These are phyloP conservation scores for Dipteronia dyeriana DNA, from an alignment of 345 rosid species.

Conservation along the genomic window DNA sequence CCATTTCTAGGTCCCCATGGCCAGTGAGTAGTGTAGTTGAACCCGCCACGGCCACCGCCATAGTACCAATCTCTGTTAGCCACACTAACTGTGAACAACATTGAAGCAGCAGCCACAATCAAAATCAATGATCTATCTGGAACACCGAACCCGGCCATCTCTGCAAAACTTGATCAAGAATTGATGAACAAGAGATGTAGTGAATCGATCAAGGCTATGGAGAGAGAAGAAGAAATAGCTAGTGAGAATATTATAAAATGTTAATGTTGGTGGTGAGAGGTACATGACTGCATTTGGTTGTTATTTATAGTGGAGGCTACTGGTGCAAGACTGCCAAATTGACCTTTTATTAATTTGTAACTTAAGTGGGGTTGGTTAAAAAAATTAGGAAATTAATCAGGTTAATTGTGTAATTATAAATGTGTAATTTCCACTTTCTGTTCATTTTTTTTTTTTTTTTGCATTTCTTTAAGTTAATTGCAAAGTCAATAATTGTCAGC, in stretches of 20 bases:
- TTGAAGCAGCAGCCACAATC: slow-evolving; percentile 18
- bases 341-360: neutral
- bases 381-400: neutral
- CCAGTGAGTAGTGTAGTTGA: slow-evolving; percentile 27
- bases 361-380: slow-evolving; percentile 3
- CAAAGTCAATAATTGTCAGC: neutral
- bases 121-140: slow-evolving; percentile 13
- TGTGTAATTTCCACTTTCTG: neutral
- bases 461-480: neutral
- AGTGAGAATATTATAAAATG: neutral
- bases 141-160: slow-evolving; percentile 20
- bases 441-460: neutral
- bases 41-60: neutral
- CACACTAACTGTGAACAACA: slow-evolving; percentile 17
- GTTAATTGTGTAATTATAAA: neutral
- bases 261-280: neutral
- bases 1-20: slow-evolving; percentile 22
- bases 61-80: slow-evolving; percentile 36
- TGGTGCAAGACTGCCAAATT: slow-evolving; percentile 27
- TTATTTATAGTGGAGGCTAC: slow-evolving; percentile 9
- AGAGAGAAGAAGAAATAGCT: too few relatives aligned
- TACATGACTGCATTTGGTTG: neutral
- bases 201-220: neutral
- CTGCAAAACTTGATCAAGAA: neutral
- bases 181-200: neutral